These are phyloP conservation scores for Penicillium salamii DNA, from an alignment of 495 filamentous ascomycete genomes.

Conservation along the genomic window DNA sequence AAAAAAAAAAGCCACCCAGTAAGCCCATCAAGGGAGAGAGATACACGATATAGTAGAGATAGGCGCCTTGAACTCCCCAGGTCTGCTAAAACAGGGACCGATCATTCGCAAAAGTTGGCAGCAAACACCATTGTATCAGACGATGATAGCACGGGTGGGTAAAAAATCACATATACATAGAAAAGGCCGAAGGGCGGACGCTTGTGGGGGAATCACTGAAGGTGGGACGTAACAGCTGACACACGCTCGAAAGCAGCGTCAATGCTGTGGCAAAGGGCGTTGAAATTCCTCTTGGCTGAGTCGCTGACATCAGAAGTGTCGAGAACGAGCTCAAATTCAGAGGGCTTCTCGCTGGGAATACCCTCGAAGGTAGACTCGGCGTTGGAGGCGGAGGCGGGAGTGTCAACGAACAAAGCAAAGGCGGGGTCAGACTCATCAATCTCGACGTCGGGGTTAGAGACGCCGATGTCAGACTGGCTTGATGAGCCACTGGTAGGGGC, in stretches of 20 bases:
- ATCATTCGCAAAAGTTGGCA: slow-evolving; percentile 16
- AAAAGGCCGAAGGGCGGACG: slow-evolving; percentile 22
- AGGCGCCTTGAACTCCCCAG: slow-evolving; percentile 25
- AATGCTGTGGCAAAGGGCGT: slow-evolving; percentile 46
- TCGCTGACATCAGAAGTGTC: slow-evolving; percentile 33
- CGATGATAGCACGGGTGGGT: slow-evolving; percentile 22
- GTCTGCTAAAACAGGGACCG: slow-evolving; percentile 1
- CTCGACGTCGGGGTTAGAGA: slow-evolving; percentile 45
- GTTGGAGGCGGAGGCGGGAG: slow-evolving; percentile 27
- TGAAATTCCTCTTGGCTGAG: slow-evolving; percentile 38
- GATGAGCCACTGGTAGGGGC: slow-evolving; percentile 30
- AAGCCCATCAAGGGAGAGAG: slow-evolving; percentile 18
- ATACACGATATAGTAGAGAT: slow-evolving; percentile 15
- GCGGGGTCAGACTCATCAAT: slow-evolving; percentile 60
- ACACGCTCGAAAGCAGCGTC: slow-evolving; percentile 50
- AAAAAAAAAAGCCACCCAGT: slow-evolving; percentile 25
- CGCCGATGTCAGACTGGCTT: slow-evolving; percentile 25
- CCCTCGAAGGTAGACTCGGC: slow-evolving; percentile 47
- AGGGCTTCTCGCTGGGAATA: slow-evolving; percentile 56
- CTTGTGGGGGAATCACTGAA: slow-evolving; percentile 41
- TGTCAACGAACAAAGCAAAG: slow-evolving; percentile 56
- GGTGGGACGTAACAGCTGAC: slow-evolving; percentile 44
- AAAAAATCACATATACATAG: slow-evolving; percentile 27
- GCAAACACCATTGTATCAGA: slow-evolving; percentile 19
- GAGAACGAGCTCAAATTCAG: slow-evolving; percentile 59